phyloP scores from a whole-genome alignment of 2,329 filamentous ascomycete species.

The Aspergillus sp. region DNA sequence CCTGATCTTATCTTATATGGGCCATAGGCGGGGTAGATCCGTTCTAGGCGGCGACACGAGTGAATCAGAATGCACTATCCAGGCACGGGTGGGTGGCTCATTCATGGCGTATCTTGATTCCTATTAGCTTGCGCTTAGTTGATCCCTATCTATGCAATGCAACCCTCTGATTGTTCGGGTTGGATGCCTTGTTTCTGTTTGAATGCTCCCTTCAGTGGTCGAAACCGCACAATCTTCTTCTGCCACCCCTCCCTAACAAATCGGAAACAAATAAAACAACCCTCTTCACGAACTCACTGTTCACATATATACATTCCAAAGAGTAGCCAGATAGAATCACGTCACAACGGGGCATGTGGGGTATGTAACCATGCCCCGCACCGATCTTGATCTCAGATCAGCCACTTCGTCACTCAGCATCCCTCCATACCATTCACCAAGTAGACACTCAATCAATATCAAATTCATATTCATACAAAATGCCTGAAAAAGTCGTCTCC shows the following conservation, averaged over 20 bases:
- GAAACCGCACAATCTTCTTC: no score
- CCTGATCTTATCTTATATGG: neutral
- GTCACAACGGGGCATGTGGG: neutral
- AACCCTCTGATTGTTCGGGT: neutral
- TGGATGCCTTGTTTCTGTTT: neutral
- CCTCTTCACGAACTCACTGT: neutral
- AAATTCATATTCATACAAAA: neutral
- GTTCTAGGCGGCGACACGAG: neutral
- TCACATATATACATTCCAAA: no score
- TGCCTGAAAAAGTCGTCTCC: slow-evolving; percentile 17
- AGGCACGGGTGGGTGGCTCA: neutral
- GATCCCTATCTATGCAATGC: no score
- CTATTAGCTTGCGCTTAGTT: neutral
- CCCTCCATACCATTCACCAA: neutral
- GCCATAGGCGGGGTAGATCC: neutral
- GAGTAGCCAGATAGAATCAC: neutral
- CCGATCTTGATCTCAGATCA: neutral
- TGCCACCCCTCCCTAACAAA: no score
- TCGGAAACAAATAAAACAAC: neutral
- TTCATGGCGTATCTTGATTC: no score
- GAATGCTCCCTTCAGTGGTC: neutral
- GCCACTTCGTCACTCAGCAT: neutral
- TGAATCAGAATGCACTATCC: slow-evolving; percentile 2
- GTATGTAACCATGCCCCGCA: neutral
- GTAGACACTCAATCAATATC: neutral